Base-by-base conservation (phyloP, 768 basidiomycete genomes). In the Cystobasidium tubakii region DNA sequence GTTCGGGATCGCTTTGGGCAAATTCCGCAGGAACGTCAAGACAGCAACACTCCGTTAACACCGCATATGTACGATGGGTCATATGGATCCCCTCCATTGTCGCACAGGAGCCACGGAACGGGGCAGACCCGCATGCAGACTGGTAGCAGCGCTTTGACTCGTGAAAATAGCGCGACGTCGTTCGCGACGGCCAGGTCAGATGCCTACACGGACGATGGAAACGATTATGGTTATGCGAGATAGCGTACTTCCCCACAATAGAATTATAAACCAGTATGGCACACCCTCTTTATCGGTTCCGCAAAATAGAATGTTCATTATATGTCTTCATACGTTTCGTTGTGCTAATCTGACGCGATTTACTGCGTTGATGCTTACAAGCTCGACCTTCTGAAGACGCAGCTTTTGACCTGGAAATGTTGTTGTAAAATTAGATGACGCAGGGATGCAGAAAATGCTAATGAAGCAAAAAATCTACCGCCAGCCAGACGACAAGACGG, bases 141-240 rank as follows among this genome's bases (percentile, higher is more conserved):
- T 60, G 57, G 57, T 21, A 60, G 57, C 21, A 60, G 29, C 13
- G 25, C 23, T 21, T 34, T 60, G 25, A 60, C 57, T 6, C 34
- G 63, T 9, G 63, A 65, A 65, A 36, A 36, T 17, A 65, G 63
- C 39, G 19, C 23, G 2, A 23, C 63, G 21, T 65, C 63, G 10
- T 65, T 36, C 23, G 39, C 63, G 15, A 65, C 63, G 31, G 63
- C 63, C 15, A 43, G 23, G 25, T 42, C 36, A 25, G 63, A 7
- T n/a, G 36, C 33, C 7, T 3, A 65, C 19, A 42, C 39, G 25
- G 63, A 46, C 34, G 17, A 42, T 17, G 33, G 17, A 15, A 27
- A 23, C 34, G 36, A 65, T 42, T 65, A 39, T 65, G 63, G 63
- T 23, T 65, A 65, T 65, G 63, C 63, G 9, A 34, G 39, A 27